Conservation (phyloP, 768 basidiomycete species). For the Boletus reticulatus region DNA sequence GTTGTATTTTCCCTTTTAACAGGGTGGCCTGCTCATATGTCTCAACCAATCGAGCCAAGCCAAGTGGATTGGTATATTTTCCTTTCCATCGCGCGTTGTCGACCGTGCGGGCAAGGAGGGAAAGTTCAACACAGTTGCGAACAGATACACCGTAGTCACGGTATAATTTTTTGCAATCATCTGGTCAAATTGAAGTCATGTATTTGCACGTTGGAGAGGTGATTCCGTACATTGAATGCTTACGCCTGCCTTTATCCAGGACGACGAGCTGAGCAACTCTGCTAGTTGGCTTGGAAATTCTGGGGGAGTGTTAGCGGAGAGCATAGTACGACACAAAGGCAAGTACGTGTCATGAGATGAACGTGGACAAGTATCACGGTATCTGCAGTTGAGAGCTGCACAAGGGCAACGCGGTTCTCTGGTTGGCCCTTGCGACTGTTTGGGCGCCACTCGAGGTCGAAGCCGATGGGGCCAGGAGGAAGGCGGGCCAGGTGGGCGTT, state of each 20-base stretch:
- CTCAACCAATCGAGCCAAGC: slow-evolving; percentile 64
- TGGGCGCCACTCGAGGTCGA: slow-evolving; percentile 84
- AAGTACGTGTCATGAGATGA: slow-evolving; percentile 50
- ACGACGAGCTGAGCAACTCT: slow-evolving; percentile 49
- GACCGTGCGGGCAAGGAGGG: slow-evolving; percentile 64
- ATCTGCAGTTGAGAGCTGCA: slow-evolving; percentile 63
- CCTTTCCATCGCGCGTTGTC: slow-evolving; percentile 77
- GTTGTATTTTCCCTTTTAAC: slow-evolving; percentile 56
- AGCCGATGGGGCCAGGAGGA: slow-evolving; percentile 44
- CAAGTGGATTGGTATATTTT: slow-evolving; percentile 55
- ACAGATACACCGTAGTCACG: slow-evolving; percentile 40
- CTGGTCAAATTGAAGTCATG: slow-evolving; percentile 36
- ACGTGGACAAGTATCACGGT: slow-evolving; percentile 66
- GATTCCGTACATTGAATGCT: slow-evolving; percentile 59
- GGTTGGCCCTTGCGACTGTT: slow-evolving; percentile 47
- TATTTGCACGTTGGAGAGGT: neutral
- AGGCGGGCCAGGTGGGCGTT: slow-evolving; percentile 18
- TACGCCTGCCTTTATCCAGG: slow-evolving; percentile 68
- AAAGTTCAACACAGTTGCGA: slow-evolving; percentile 63
- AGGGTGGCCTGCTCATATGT: slow-evolving; percentile 53
- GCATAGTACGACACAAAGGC: neutral
- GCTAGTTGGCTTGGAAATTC: slow-evolving; percentile 54
- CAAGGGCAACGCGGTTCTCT: slow-evolving; percentile 69
- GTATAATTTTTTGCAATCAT: slow-evolving; percentile 66
- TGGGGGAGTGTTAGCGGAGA: slow-evolving; percentile 25